Base-by-base conservation (phyloP, 225 moss, liverwort and hornwort genomes). In the Sphagnum tenellum region DNA sequence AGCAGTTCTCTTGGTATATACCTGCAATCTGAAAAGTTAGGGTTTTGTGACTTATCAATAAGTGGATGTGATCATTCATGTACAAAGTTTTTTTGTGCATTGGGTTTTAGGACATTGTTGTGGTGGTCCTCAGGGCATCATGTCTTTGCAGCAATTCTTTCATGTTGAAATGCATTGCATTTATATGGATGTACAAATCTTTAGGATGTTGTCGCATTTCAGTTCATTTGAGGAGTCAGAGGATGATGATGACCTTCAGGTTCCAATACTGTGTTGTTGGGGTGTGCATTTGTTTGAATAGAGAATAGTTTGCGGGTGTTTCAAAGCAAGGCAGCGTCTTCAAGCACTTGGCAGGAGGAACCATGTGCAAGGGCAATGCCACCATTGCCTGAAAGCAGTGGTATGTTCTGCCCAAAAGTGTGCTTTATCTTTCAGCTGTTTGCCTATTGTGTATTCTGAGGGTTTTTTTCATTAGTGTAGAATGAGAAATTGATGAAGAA, bases 301-400 rank as follows among this genome's bases (percentile, higher is more conserved):
- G 79, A 82, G 73, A 66, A 70, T 9, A 77, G 77, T 53, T 47
- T 82, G 63, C 77, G 82, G 12, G 75, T 86, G 6, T 54, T 68
- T 67, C 74, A 53, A 44, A 55, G 14, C 8, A 55, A 70, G 2
- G 10, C 52, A 11, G 64, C 70, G 7, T 53, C 71, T 44, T 52
- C 64, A 45, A 68, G 67, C 67, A 75, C 72, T 45, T 76, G 65
- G 61, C 74, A 52, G 52, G 52, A 6, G 52, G 59, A 10, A 72
- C 73, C 72, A 70, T 70, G 56, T 29, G 73, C 74, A 46, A 64
- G 76, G 44, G 74, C 74, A 50, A 67, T 63, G 53, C 57, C 61
- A 9, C 47, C 61, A 11, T 2, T 81, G 55, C 78, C 76, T 46
- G 79, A 85, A 66, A 85, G 82, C 60, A 79, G 75, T 51, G 74